Evolutionary conservation across 2,329 filamentous ascomycete species (phyloP).

Genomic region (Exophiala sp.): DNA sequence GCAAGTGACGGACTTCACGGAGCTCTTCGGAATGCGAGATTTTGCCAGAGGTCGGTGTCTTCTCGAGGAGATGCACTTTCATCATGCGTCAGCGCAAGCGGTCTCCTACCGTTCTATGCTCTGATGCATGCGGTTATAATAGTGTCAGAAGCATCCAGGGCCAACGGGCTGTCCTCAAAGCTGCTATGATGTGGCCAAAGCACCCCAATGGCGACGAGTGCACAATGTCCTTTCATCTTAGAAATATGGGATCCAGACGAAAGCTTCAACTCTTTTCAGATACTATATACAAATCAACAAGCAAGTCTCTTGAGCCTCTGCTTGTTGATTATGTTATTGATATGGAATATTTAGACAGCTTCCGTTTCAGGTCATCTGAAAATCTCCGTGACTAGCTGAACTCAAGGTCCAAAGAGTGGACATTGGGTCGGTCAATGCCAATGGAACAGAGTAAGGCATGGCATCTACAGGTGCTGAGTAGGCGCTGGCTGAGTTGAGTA

Average conservation of each 20-base stretch:
- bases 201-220: no score
- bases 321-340: background rate
- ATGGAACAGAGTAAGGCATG: constrained; percentile 2
- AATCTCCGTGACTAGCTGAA: background rate
- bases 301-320: background rate
- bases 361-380: background rate
- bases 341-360: background rate
- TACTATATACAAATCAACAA: background rate
- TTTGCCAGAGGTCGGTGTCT: background rate
- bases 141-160: background rate
- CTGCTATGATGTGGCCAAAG: background rate
- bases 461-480: background rate
- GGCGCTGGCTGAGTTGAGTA: background rate
- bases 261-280: background rate
- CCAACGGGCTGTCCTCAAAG: background rate
- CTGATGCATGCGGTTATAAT: background rate
- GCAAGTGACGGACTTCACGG: background rate
- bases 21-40: background rate
- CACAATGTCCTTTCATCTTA: no score
- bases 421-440: constrained; percentile 8
- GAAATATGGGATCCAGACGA: background rate
- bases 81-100: no score
- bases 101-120: background rate
- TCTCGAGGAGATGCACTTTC: no score
- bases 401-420: constrained; percentile 11